Evolutionary conservation across 2,329 filamentous ascomycete species (phyloP).

Genomic region (Lasiodiplodia hormozganensis): DNA sequence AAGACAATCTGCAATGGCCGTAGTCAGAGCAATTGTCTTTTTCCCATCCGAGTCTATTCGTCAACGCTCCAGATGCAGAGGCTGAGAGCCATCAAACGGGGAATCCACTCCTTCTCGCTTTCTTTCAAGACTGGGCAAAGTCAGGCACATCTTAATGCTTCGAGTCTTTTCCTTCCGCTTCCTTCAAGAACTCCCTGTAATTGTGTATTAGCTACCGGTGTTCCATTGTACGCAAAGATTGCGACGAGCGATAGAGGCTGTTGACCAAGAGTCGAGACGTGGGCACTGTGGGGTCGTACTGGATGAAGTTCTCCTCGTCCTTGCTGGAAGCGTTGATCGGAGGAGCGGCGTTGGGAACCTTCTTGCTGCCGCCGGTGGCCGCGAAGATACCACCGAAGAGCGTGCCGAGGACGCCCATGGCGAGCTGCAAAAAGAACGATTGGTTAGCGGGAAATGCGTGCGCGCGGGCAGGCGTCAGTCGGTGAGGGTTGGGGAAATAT

Average conservation of each 20-base stretch:
- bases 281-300: constrained; percentile 56
- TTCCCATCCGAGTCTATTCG: constrained; percentile 23
- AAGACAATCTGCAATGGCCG: constrained; percentile 9
- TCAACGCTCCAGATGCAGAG: constrained; percentile 20
- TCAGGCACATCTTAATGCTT: constrained; percentile 31
- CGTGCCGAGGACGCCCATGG: constrained; percentile 60
- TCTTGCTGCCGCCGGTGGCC: constrained; percentile 48
- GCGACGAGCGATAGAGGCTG: background rate
- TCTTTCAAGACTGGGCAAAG: background rate
- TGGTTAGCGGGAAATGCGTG: constrained; percentile 21
- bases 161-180: constrained; percentile 44
- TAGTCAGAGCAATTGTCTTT: constrained; percentile 11
- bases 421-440: constrained; percentile 56
- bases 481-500: background rate
- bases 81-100: constrained; percentile 21
- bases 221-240: background rate
- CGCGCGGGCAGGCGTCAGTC: constrained; percentile 8
- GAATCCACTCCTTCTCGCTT: constrained; percentile 1
- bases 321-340: constrained; percentile 70
- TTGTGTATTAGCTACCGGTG: background rate
- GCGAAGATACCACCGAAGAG: constrained; percentile 45
- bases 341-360: constrained; percentile 51
- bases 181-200: constrained; percentile 47
- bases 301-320: constrained; percentile 73
- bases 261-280: no score